Evolutionary conservation across 306 rosid genomes (phyloP).

Genomic region (Cajanus cajan): DNA sequence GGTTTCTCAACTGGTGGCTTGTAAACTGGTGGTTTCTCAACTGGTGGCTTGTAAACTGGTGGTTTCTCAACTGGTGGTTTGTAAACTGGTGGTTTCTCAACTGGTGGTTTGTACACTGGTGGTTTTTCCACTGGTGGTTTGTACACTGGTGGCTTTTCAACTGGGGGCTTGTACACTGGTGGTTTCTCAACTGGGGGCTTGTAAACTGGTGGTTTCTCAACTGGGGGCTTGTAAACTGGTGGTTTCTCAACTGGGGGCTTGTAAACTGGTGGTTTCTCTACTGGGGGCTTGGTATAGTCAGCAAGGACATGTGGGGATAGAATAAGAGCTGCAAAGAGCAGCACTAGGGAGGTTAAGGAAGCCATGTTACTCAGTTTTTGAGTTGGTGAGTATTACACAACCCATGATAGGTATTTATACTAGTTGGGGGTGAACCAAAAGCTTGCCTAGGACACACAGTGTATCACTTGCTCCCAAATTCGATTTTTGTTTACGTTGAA

Average conservation of each 20-base stretch:
- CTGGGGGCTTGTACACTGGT: not conserved
- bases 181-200: not conserved
- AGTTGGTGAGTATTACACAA: not conserved
- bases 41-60: not conserved
- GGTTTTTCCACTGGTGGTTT: not conserved
- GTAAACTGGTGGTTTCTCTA: not conserved
- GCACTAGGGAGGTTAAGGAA: not conserved
- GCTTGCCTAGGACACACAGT: too few relatives aligned
- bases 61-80: not conserved
- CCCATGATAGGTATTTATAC: not conserved
- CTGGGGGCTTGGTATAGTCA: not conserved
- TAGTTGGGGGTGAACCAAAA: too few relatives aligned
- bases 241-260: not conserved
- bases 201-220: not conserved
- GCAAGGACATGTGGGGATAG: constrained; percentile 22
- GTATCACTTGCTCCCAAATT: too few relatives aligned
- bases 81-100: not conserved
- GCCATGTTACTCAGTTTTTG: not conserved
- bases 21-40: not conserved
- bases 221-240: not conserved
- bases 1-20: not conserved
- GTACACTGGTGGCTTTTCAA: not conserved
- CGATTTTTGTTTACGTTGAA: too few relatives aligned
- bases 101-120: not conserved
- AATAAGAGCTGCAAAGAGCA: constrained; percentile 3